Evolutionary conservation across 2,329 filamentous ascomycete species (phyloP).

Genomic region (Xylaria sp.): DNA sequence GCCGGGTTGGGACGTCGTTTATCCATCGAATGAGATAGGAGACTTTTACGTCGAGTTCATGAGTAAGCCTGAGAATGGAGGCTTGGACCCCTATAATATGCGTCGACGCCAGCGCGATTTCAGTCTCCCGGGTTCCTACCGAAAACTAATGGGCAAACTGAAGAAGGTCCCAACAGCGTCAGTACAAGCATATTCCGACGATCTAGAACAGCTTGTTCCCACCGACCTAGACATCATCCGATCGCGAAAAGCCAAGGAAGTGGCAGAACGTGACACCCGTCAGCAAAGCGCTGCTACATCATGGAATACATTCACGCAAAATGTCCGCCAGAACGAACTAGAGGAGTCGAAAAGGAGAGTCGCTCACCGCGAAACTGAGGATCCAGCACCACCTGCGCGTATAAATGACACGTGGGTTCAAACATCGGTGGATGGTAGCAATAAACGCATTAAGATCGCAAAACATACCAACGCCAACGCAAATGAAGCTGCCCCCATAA

Average conservation of each 20-base stretch:
- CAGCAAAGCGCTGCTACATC: conserved; percentile 32
- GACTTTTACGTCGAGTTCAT: conserved; percentile 88
- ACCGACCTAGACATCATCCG: conserved; percentile 82
- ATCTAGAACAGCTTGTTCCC: conserved; percentile 84
- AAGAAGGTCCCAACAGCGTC: conserved; percentile 72
- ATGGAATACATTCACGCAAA: conserved; percentile 44
- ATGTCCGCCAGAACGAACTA: conserved; percentile 42
- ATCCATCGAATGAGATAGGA: conserved; percentile 85
- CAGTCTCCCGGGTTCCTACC: conserved; percentile 87
- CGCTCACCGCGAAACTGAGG: conserved; percentile 46
- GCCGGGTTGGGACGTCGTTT: conserved; percentile 90
- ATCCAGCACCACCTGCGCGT: conserved; percentile 39
- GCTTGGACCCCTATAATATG: conserved; percentile 87
- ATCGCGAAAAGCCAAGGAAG: conserved; percentile 50
- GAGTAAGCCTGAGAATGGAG: conserved; percentile 79
- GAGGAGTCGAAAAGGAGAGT: conserved; percentile 41
- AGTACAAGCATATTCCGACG: conserved; percentile 74
- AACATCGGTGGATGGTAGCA: conserved; percentile 51
- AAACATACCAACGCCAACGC: conserved; percentile 31
- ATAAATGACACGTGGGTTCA: conserved; percentile 55
- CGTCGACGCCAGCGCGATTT: conserved; percentile 85
- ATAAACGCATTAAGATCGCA: conserved; percentile 55
- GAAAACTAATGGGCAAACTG: conserved; percentile 82
- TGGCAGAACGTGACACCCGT: conserved; percentile 39
- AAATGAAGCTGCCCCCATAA: conserved; percentile 13